Evolutionary conservation across 2,329 filamentous ascomycete genomes (phyloP), one percentile per base, ranked within the genome.

Genomic region (Hypoxylon sp.): DNA sequence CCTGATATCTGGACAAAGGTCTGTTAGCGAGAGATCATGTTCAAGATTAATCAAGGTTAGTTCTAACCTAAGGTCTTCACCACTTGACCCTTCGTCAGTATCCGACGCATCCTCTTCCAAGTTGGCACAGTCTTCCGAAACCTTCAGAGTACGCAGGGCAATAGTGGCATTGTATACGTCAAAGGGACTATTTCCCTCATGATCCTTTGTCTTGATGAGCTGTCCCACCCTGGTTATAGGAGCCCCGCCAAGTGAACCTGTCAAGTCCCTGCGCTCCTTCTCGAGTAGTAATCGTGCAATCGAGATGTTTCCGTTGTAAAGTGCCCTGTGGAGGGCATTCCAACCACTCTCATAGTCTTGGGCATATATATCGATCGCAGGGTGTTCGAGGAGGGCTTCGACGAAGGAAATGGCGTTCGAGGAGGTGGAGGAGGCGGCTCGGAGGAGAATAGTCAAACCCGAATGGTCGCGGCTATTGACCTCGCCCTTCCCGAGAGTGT

Each of bases 341-440:
- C 96, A 99, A 48, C 94, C 95, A 80, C 92, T 98, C 80, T 99
- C 96, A 6, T 85, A 84, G 79, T 99, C 96, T 78, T 97, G 94
- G 2, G 87, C 84, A 75, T 97, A 96, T 8, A 98, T 83, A 80
- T 99, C 96, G 72, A 94, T 88, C 58, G 91, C 86, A 1, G 94
- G 93, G 76, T 97, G 91, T 22, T 94, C 90, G 51, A 98, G 85
- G 37, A 99, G 85, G 10, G 93, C 90, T 69, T 89, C 85, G 19
- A 94, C 93, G 76, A 97, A 98, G 2, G 84, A 86, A 39, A 90
- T 80, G 8, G 94, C 92, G 68, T 87, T 90, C 5, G 89, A 82
- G 31, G 90, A 87, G 6, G 86, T 87, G 2, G 93, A 96, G 0
- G 94, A 94, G 11, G 92, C 93, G 59, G 93, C 91, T 78, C 95